Base-by-base conservation (phyloP, 768 basidiomycete genomes). In the Botryobasidium botryosum region DNA sequence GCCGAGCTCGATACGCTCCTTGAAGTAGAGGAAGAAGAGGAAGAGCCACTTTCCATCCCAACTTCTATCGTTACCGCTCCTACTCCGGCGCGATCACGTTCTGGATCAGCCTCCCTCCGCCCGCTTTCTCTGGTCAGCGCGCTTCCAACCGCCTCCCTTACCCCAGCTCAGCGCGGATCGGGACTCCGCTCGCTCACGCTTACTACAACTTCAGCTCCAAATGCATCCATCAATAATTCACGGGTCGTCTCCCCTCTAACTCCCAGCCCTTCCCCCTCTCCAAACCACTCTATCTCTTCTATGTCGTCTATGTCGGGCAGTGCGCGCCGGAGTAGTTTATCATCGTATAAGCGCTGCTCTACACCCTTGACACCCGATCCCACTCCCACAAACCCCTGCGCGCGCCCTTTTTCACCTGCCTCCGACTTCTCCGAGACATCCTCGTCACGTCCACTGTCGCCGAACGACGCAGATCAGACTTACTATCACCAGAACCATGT, bases 21-120 rank as follows among this genome's bases (percentile, higher is more conserved):
- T 26, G 85, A 86, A 55, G 86, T 85, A 55, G 82, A 88, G 45
- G 85, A 87, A 43, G 84, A 90, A 40, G 86, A 86, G 33, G 85
- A 87, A 21, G 79, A 80, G 3, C 51, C 67, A 75, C 69, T 52
- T 65, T 86, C 26, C 77, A 72, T 74, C 33, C 69, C 56, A 46
- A 58, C 75, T 20, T 52, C 59, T 6, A 56, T 23, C n/a, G 37
- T 52, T 41, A 33, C 43, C 38, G 32, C 35, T 15, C 40, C 47
- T 37, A 39, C 41, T 21, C 32, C 51, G 25, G 20, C 20, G 15
- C 39, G 17, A 18, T 41, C 46, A 28, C 32, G 43, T 28, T 40
- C 31, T 44, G n/a, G 48, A 18, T 43, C 37, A 15, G 27, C 31
- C 17, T 27, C 46, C 17, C 43, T 49, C 40, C 21, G 43, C 12